Evolutionary conservation across 2,329 filamentous ascomycete species (phyloP).

Genomic region (Phoma herbarum): DNA sequence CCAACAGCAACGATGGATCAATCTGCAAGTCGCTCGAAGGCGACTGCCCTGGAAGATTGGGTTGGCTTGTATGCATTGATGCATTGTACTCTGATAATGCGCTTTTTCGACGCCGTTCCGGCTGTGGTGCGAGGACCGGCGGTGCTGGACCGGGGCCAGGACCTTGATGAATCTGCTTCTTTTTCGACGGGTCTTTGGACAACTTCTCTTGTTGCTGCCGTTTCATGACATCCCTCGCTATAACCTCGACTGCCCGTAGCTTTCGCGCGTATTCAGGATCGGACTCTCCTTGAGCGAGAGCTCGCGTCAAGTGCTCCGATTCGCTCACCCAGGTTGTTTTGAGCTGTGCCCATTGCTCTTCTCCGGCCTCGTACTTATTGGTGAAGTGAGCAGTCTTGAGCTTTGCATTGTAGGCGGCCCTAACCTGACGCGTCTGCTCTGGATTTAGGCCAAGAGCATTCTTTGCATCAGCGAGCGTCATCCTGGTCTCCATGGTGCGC

Average conservation of each 20-base stretch:
- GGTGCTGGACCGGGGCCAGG: slow-evolving; percentile 55
- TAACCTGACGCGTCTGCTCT: slow-evolving; percentile 71
- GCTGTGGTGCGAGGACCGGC: slow-evolving; percentile 33
- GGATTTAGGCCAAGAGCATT: slow-evolving; percentile 74
- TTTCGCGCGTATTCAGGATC: slow-evolving; percentile 65
- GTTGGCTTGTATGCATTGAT: slow-evolving; percentile 25
- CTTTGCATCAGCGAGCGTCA: slow-evolving; percentile 79
- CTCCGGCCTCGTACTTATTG: slow-evolving; percentile 76
- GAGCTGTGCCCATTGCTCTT: slow-evolving; percentile 74
- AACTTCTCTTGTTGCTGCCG: slow-evolving; percentile 73
- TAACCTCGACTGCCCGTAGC: slow-evolving; percentile 71
- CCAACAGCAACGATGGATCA: slow-evolving; percentile 68
- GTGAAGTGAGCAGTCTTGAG: slow-evolving; percentile 73
- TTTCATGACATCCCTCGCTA: slow-evolving; percentile 82
- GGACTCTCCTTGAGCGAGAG: slow-evolving; percentile 61
- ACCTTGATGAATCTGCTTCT: slow-evolving; percentile 51
- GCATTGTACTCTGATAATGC: slow-evolving; percentile 9
- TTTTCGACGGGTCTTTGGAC: slow-evolving; percentile 62
- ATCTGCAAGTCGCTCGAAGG: slow-evolving; percentile 67
- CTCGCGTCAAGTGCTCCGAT: slow-evolving; percentile 63
- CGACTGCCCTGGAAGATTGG: slow-evolving; percentile 19
- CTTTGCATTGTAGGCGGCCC: slow-evolving; percentile 71
- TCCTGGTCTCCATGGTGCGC: slow-evolving; percentile 69
- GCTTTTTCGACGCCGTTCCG: slow-evolving; percentile 41
- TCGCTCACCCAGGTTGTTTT: slow-evolving; percentile 73